Evolutionary conservation across 2,329 filamentous ascomycete genomes (phyloP).

Genomic region (Aspergillus proliferans): DNA sequence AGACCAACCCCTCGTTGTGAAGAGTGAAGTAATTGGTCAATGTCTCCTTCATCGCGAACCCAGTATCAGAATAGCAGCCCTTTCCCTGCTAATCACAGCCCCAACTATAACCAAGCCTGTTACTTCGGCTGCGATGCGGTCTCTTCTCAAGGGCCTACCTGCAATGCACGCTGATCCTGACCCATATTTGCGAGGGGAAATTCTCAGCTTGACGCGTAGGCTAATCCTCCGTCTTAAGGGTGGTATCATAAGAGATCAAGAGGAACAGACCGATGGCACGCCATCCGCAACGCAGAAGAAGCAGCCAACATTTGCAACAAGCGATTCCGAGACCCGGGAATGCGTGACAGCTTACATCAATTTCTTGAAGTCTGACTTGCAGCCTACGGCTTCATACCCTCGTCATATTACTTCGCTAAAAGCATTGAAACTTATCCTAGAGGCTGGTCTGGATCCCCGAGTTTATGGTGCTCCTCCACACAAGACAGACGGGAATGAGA

Average conservation of each 20-base stretch:
- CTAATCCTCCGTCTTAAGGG: conserved; percentile 71
- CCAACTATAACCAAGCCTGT: conserved; percentile 69
- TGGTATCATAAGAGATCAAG: conserved; percentile 44
- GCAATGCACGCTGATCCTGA: conserved; percentile 78
- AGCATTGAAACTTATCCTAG: conserved; percentile 60
- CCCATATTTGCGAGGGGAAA: conserved; percentile 75
- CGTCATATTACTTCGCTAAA: conserved; percentile 77
- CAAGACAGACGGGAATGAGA: conserved; percentile 45
- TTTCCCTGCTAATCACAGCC: conserved; percentile 73
- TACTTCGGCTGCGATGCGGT: conserved; percentile 53
- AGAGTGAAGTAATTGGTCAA: conserved; percentile 29
- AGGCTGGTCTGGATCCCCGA: conserved; percentile 58
- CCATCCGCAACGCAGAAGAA: conserved; percentile 10
- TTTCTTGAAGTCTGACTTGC: conserved; percentile 68
- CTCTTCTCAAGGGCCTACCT: conserved; percentile 60
- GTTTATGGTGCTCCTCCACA: conserved; percentile 34
- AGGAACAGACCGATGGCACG: conserved; percentile 19
- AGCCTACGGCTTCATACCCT: conserved; percentile 80
- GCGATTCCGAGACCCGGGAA: conserved; percentile 43
- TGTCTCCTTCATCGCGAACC: conserved; percentile 47
- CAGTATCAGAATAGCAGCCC: conserved; percentile 68
- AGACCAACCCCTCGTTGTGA: conserved; percentile 23
- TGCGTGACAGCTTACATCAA: conserved; percentile 70
- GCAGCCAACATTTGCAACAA: conserved; percentile 32
- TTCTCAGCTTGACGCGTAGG: conserved; percentile 66